A percentile compares a stretch with the other conserved stretches of the same genome.
These are phyloP conservation scores for Starmera amethionina DNA, from an alignment of 805 yeast genomes.

Conservation along the genomic window DNA sequence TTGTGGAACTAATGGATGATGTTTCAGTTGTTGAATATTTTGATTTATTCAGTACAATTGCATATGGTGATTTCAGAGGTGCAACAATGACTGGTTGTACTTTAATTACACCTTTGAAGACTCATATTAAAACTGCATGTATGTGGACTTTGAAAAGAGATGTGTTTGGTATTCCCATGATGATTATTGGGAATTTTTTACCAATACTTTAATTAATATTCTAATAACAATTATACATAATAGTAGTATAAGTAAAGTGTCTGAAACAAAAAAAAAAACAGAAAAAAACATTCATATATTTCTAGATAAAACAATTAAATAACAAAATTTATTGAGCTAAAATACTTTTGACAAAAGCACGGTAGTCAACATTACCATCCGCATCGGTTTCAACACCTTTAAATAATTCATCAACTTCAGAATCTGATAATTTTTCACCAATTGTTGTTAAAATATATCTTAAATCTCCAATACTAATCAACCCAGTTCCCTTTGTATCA, in stretches of 20 bases:
- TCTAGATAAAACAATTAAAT: no score
- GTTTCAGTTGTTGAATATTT: constrained; percentile 80
- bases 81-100: constrained; percentile 85
- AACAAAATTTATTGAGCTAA: constrained; percentile 57
- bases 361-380: constrained; percentile 92
- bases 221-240: no score
- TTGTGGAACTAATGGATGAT: constrained; percentile 80
- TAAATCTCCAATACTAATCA: constrained; percentile 94
- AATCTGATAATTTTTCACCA: constrained; percentile 86
- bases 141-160: constrained; percentile 92
- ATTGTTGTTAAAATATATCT: constrained; percentile 90
- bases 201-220: constrained; percentile 43
- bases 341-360: constrained; percentile 87
- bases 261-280: no score
- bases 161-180: constrained; percentile 94
- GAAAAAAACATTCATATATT: no score
- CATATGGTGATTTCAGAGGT: constrained; percentile 86
- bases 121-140: constrained; percentile 62
- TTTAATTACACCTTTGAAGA: constrained; percentile 47
- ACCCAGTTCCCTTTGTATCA: constrained; percentile 92
- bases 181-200: constrained; percentile 88
- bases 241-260: no score
- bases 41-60: constrained; percentile 71
- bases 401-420: constrained; percentile 90
- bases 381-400: constrained; percentile 91